These are phyloP conservation scores for Thermothelomyces thermophilus DNA, from an alignment of 2,329 filamentous ascomycete species.

Conservation along the genomic window DNA sequence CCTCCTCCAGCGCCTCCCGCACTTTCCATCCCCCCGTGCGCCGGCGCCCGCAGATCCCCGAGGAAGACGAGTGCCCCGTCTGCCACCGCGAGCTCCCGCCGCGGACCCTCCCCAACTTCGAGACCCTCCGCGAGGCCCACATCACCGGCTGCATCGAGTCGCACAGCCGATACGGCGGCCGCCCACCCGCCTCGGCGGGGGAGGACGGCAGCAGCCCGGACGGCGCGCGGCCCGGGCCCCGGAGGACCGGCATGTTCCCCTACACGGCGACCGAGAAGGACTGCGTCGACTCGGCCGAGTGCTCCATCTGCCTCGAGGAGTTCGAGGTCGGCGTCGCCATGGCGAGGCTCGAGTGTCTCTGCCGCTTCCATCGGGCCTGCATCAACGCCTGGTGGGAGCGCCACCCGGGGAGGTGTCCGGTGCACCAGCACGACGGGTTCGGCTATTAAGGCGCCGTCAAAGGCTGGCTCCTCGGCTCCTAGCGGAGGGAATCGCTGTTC, in stretches of 20 bases:
- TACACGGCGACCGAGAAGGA: slow-evolving; percentile 62
- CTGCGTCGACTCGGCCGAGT: slow-evolving; percentile 60
- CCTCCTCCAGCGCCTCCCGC: slow-evolving; percentile 16
- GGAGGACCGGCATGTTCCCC: slow-evolving; percentile 55
- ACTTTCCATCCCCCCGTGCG: slow-evolving; percentile 33
- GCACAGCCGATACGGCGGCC: slow-evolving; percentile 44
- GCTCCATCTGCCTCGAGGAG: slow-evolving; percentile 62
- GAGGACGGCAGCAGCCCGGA: slow-evolving; percentile 12
- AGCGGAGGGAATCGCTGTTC: too few species aligned
- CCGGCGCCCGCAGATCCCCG: slow-evolving; percentile 47
- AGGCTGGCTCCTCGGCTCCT: too few species aligned
- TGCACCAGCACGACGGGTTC: slow-evolving; percentile 58
- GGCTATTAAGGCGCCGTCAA: slow-evolving; percentile 35
- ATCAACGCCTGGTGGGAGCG: slow-evolving; percentile 57
- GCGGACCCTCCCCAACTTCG: slow-evolving; percentile 45
- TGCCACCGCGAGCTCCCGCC: slow-evolving; percentile 67
- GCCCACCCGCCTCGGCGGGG: slow-evolving; percentile 5
- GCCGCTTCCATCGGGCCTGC: slow-evolving; percentile 55
- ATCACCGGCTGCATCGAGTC: slow-evolving; percentile 51
- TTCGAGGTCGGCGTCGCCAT: slow-evolving; percentile 56
- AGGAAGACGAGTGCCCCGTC: slow-evolving; percentile 75
- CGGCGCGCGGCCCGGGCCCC: slow-evolving; percentile 30
- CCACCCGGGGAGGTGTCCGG: slow-evolving; percentile 57
- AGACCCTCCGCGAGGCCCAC: slow-evolving; percentile 50
- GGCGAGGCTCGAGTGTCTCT: slow-evolving; percentile 61